These are phyloP conservation scores for Gymnopilus dilepis DNA, from an alignment of 768 basidiomycete genomes.

Conservation along the genomic window DNA sequence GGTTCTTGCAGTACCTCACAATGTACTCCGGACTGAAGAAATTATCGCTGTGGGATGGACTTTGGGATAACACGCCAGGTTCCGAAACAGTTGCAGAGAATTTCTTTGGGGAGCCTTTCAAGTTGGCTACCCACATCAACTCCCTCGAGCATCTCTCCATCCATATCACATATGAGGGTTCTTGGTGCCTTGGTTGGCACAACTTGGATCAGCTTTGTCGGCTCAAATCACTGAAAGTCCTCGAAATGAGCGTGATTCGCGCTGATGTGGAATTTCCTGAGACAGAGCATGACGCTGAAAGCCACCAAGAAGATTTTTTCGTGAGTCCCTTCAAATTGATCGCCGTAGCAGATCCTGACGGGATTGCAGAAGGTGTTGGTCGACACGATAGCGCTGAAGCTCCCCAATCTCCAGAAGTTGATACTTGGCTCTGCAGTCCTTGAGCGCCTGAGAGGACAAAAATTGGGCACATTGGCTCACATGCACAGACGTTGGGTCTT, in stretches of 20 bases:
- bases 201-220: not conserved
- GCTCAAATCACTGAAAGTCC: not conserved
- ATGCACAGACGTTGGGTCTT: not conserved
- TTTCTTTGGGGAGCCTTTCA: not conserved
- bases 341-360: not conserved
- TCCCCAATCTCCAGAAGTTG: not conserved
- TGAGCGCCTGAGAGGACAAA: not conserved
- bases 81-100: not conserved
- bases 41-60: not conserved
- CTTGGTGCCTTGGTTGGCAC: constrained; percentile 6
- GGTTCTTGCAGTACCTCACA: constrained; percentile 5
- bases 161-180: not conserved
- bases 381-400: not conserved
- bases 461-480: not conserved
- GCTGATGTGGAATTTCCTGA: too few species aligned
- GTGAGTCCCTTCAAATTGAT: not conserved
- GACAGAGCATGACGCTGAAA: not conserved
- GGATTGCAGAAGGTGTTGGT: not conserved
- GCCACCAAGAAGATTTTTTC: not conserved
- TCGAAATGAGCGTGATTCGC: not conserved
- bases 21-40: constrained; percentile 5
- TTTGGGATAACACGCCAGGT: not conserved
- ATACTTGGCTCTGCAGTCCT: not conserved
- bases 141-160: constrained; percentile 1
- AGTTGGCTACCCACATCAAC: not conserved